These are phyloP conservation scores for Aspergillus japonicus DNA, from an alignment of 2,329 filamentous ascomycete genomes.

Conservation along the genomic window DNA sequence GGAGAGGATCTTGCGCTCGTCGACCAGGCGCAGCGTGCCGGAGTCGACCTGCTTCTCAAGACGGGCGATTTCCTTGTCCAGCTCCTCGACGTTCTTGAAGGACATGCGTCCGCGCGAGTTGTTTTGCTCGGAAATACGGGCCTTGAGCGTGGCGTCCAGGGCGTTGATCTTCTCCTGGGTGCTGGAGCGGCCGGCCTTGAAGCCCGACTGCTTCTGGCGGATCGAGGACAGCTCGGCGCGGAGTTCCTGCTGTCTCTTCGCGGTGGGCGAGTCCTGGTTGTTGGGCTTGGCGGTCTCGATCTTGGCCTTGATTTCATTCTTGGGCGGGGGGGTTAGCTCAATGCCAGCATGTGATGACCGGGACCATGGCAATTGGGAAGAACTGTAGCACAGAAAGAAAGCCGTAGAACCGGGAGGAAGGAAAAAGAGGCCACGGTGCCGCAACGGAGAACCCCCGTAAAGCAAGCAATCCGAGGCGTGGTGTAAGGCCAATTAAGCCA, in stretches of 20 bases:
- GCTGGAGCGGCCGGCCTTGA: constrained; percentile 76
- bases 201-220: constrained; percentile 78
- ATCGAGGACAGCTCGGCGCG: constrained; percentile 80
- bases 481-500: constrained; percentile 3
- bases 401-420: background rate
- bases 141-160: constrained; percentile 84
- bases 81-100: constrained; percentile 84
- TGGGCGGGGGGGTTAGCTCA: constrained; percentile 50
- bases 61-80: constrained; percentile 76
- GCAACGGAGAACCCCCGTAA: background rate
- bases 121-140: constrained; percentile 84
- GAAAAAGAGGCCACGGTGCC: constrained; percentile 4
- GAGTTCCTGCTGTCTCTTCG: constrained; percentile 83
- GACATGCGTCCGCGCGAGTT: constrained; percentile 72
- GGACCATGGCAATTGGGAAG: background rate
- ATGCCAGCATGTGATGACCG: constrained; percentile 6
- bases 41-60: constrained; percentile 84
- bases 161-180: constrained; percentile 90
- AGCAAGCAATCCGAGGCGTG: constrained; percentile 7
- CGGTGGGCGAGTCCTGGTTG: constrained; percentile 75
- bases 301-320: constrained; percentile 82
- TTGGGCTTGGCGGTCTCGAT: constrained; percentile 78
- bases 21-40: constrained; percentile 90
- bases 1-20: constrained; percentile 89
- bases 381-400: background rate